These are phyloP conservation scores for Neofusicoccum sp. DNA, from an alignment of 2,329 filamentous ascomycete genomes.

Conservation along the genomic window DNA sequence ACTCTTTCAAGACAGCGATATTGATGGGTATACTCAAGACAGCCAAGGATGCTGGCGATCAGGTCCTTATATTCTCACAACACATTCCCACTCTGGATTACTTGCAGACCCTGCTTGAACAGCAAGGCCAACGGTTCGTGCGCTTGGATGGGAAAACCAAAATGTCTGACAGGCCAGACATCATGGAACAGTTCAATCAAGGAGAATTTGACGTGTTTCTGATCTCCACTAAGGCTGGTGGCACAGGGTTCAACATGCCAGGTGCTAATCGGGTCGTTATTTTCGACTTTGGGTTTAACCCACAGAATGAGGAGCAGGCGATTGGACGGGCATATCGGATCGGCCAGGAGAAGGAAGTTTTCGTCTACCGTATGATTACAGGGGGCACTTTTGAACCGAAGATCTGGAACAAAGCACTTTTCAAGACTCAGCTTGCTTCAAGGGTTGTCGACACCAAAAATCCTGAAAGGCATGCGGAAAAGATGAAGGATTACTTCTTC, in stretches of 20 bases:
- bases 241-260: constrained; percentile 78
- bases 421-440: constrained; percentile 77
- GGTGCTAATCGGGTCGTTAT: constrained; percentile 84
- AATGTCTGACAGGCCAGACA: constrained; percentile 48
- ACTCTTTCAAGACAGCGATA: constrained; percentile 68
- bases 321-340: constrained; percentile 83
- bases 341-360: constrained; percentile 76
- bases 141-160: constrained; percentile 68
- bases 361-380: constrained; percentile 76
- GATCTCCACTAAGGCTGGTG: constrained; percentile 80
- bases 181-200: constrained; percentile 68
- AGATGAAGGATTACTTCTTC: constrained; percentile 55
- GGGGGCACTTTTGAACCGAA: constrained; percentile 78
- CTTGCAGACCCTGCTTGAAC: constrained; percentile 57
- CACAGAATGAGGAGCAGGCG: constrained; percentile 79
- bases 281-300: constrained; percentile 80
- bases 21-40: constrained; percentile 69
- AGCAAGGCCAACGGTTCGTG: constrained; percentile 45
- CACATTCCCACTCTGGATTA: constrained; percentile 69
- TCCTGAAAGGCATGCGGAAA: constrained; percentile 63
- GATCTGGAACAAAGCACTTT: constrained; percentile 71
- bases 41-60: constrained; percentile 63
- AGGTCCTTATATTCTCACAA: constrained; percentile 78
- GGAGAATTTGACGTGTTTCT: constrained; percentile 61
- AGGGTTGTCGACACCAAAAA: constrained; percentile 84